phyloP scores from a whole-genome alignment of 1,284 basidiomycete species.

The Microbotryum lychnidis-dioicae region DNA sequence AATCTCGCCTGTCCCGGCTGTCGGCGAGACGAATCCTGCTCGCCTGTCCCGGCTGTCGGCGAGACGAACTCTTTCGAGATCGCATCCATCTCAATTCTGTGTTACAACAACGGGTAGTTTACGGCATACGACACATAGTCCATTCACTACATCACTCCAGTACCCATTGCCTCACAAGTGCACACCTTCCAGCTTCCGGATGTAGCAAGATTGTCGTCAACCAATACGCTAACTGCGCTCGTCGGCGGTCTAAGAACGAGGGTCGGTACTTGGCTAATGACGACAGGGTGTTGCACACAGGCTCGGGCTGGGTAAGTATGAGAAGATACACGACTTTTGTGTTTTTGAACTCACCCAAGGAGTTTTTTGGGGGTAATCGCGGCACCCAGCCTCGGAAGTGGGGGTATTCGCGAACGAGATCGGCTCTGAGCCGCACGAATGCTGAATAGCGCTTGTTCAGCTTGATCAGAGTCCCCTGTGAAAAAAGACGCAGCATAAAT shows the following conservation, averaged over 20 bases:
- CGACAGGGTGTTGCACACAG: neutral
- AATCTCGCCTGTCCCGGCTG: too few species aligned
- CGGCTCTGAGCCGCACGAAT: slow-evolving; percentile 53
- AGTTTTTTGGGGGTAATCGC: slow-evolving; percentile 58
- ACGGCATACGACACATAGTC: too few species aligned
- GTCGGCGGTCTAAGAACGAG: slow-evolving; percentile 60
- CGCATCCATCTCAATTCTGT: too few species aligned
- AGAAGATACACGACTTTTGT: neutral
- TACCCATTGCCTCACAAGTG: slow-evolving; percentile 58
- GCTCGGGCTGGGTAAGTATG: neutral
- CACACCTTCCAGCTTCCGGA: slow-evolving; percentile 59
- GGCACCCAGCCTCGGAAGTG: slow-evolving; percentile 51
- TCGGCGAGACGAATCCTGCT: too few species aligned
- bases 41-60: too few species aligned
- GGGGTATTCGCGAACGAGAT: slow-evolving; percentile 51
- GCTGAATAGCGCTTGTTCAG: slow-evolving; percentile 61
- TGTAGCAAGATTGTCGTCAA: slow-evolving; percentile 58
- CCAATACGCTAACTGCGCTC: slow-evolving; percentile 58
- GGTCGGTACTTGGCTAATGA: slow-evolving; percentile 49
- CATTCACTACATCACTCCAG: slow-evolving; percentile 44
- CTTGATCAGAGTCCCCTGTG: slow-evolving; percentile 55
- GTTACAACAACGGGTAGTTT: too few species aligned
- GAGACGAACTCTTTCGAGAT: too few species aligned
- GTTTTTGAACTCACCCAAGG: slow-evolving; percentile 48
- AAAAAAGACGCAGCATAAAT: neutral